Evolutionary conservation across 805 yeast genomes (phyloP), one percentile per base, ranked within the genome.

Genomic region (Lipomyces starkeyi): DNA sequence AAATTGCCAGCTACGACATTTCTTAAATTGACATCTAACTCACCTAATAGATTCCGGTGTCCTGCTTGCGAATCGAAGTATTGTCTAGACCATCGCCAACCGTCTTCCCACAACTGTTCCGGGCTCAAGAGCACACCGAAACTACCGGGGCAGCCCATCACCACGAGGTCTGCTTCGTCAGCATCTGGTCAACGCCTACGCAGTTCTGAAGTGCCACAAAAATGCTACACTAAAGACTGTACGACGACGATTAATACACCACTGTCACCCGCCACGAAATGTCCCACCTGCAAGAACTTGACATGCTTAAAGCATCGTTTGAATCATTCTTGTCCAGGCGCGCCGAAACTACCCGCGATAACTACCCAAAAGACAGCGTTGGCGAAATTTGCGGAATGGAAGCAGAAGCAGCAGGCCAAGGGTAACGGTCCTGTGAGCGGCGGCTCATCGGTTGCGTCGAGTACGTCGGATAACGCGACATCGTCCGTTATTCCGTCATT

Each of bases 211-310:
- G 76, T 61, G 63, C 72, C 65, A 22, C 57, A 60, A 49, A 66
- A 35, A 32, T 71, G 69, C 55, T 37, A 63, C 56, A 58, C 40
- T 64, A 56, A 37, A 29, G 52, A 40, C 55, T 60, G 66, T 43
- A 58, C 49, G 14, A 66, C 35, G 9, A 60, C 27, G 22, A 66
- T 73, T 40, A 68, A 57, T 34, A 65, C 75, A 2, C 73, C 80
- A 9, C 83, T 84, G 0, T 74, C 84, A 2, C 83, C 87, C 0
- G 79, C 83, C 2, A 78, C 83, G 17, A 76, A 84, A 9, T 87
- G 87, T 70, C 88, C 89, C 0, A 84, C 85, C 71, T 77, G 87
- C 65, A 77, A 78, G n/a, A 76, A 79, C 61, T 82, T 83, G 66
- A 76, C 83, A 14, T 73, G 75, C 52, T 62, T 75, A 32, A 71